These are phyloP conservation scores for Suillus paluster DNA, from an alignment of 768 basidiomycete species.

Conservation along the genomic window DNA sequence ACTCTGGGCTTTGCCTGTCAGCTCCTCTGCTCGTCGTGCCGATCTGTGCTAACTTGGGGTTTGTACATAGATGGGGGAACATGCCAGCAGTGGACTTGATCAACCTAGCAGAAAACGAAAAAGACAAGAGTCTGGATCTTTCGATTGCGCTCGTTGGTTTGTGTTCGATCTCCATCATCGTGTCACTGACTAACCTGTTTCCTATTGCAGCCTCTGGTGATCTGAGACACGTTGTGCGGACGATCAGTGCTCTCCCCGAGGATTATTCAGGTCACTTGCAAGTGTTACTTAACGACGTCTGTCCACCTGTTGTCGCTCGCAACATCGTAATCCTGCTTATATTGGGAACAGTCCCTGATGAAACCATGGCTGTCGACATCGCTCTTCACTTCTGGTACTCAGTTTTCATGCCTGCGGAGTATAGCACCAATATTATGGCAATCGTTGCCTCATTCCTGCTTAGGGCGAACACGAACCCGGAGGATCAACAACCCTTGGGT, in stretches of 20 bases:
- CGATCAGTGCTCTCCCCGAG: conserved; percentile 46
- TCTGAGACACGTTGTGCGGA: conserved; percentile 47
- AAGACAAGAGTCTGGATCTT: conserved; percentile 19
- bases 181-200: neutral
- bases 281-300: conserved; percentile 48
- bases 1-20: conserved; percentile 31
- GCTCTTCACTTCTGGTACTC: conserved; percentile 57
- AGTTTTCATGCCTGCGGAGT: conserved; percentile 41
- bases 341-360: conserved; percentile 40
- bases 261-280: conserved; percentile 44
- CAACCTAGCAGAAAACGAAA: conserved; percentile 29
- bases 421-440: conserved; percentile 26
- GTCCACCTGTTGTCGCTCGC: conserved; percentile 36
- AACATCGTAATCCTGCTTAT: conserved; percentile 48
- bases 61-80: conserved; percentile 36
- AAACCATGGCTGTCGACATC: conserved; percentile 42
- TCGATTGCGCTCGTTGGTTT: conserved; percentile 30
- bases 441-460: conserved; percentile 24
- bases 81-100: conserved; percentile 39
- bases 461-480: neutral
- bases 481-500: conserved; percentile 11
- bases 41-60: neutral
- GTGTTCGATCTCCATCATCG: neutral
- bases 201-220: conserved; percentile 50
- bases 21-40: conserved; percentile 3